These are phyloP conservation scores for Aeminium ludgeri DNA, from an alignment of 495 filamentous ascomycete genomes.

Conservation along the genomic window DNA sequence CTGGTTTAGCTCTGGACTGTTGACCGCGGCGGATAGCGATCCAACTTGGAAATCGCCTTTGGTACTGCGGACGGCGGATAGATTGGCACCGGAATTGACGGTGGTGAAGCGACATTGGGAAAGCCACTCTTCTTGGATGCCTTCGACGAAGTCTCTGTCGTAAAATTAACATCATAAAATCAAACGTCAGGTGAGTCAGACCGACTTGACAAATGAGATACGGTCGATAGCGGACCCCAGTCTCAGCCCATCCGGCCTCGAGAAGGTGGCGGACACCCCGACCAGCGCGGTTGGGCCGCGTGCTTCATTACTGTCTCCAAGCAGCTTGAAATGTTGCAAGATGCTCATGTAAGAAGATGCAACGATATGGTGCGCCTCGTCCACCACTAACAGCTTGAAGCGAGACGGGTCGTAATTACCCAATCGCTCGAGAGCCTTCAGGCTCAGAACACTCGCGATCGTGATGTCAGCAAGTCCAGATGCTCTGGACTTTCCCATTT, in stretches of 20 bases:
- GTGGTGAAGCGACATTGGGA: conserved; percentile 85
- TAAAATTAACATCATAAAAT: background rate
- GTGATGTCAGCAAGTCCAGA: conserved; percentile 78
- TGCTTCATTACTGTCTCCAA: conserved; percentile 27
- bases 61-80: conserved; percentile 47
- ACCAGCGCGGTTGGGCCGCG: conserved; percentile 50
- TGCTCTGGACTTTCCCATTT: conserved; percentile 66
- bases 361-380: conserved; percentile 97
- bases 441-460: conserved; percentile 72
- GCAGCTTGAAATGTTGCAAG: conserved; percentile 58
- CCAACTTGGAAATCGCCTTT: conserved; percentile 64
- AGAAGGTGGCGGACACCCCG: conserved; percentile 86
- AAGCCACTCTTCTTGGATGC: conserved; percentile 80
- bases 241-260: conserved; percentile 71
- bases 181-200: background rate
- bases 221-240: conserved; percentile 82
- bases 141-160: conserved; percentile 71
- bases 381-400: conserved; percentile 87
- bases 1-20: conserved; percentile 59
- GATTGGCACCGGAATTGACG: conserved; percentile 60
- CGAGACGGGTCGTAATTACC: conserved; percentile 57
- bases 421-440: conserved; percentile 57
- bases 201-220: conserved; percentile 80
- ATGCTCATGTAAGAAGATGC: conserved; percentile 56
- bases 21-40: conserved; percentile 62